These are phyloP conservation scores for Plasmodium cynomolgi DNA, from an alignment of 169 alveolate genomes.

Conservation along the genomic window DNA sequence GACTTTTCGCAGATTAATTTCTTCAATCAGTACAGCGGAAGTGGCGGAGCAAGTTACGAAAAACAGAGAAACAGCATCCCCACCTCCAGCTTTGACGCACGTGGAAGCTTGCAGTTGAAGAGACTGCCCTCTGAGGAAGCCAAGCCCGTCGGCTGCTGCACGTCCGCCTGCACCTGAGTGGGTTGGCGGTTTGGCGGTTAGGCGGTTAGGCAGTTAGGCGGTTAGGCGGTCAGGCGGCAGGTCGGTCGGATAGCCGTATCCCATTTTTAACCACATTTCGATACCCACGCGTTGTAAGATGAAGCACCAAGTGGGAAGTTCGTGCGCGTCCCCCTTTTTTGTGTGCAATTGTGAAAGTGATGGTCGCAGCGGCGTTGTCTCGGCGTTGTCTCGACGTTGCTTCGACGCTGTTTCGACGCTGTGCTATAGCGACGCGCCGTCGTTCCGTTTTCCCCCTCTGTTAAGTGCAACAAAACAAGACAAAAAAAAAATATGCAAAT, in stretches of 20 bases:
- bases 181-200: not conserved
- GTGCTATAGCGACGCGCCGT: not conserved
- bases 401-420: not conserved
- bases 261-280: not conserved
- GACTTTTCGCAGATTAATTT: slow-evolving; percentile 59
- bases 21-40: slow-evolving; percentile 30
- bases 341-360: not conserved
- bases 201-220: not conserved
- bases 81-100: slow-evolving; percentile 28
- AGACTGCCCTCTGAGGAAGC: slow-evolving; percentile 74
- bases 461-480: not conserved
- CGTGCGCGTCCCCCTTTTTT: not conserved
- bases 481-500: not conserved
- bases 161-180: slow-evolving; percentile 36
- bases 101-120: slow-evolving; percentile 58
- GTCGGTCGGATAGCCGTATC: not conserved
- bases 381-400: too few relatives aligned
- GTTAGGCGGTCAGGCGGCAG: not conserved
- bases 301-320: not conserved
- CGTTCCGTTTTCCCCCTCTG: not conserved
- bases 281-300: not conserved
- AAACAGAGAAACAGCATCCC: slow-evolving; percentile 38
- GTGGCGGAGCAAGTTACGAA: slow-evolving; percentile 12
- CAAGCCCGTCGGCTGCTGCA: slow-evolving; percentile 71
- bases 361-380: not conserved